These are phyloP conservation scores for Myriosclerotinia duriaeana DNA, from an alignment of 2,329 filamentous ascomycete genomes.

Conservation along the genomic window DNA sequence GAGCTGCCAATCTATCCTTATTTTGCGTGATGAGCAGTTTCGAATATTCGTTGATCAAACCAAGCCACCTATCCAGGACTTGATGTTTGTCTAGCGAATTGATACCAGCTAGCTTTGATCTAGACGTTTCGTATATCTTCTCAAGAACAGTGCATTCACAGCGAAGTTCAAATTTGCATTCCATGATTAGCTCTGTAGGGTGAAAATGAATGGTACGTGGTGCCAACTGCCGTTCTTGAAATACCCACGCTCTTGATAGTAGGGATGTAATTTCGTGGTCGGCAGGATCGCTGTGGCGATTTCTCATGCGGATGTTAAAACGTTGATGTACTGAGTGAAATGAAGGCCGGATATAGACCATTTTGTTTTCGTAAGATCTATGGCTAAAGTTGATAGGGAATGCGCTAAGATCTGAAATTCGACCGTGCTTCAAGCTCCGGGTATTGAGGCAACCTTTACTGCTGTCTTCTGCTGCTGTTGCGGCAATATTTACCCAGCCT, in stretches of 20 bases:
- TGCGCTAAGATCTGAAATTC: background rate
- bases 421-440: background rate
- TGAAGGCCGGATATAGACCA: background rate
- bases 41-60: background rate
- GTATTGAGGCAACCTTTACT: background rate
- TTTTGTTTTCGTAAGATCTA: no score
- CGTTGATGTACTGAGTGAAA: background rate
- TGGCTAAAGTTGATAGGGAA: background rate
- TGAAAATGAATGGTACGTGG: constrained; percentile 2
- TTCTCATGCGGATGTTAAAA: background rate
- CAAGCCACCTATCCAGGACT: background rate
- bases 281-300: background rate
- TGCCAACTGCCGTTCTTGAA: constrained; percentile 5
- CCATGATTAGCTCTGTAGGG: background rate
- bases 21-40: background rate
- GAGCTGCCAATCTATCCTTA: background rate
- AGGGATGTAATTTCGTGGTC: background rate
- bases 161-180: background rate
- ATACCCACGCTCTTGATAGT: background rate
- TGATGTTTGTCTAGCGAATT: background rate
- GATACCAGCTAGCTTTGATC: background rate
- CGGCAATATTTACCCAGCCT: background rate
- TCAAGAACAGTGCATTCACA: constrained; percentile 3
- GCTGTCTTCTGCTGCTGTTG: background rate
- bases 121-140: background rate